Base-by-base conservation (phyloP, 1,284 basidiomycete genomes). In the Bondarzewia mesenterica region DNA sequence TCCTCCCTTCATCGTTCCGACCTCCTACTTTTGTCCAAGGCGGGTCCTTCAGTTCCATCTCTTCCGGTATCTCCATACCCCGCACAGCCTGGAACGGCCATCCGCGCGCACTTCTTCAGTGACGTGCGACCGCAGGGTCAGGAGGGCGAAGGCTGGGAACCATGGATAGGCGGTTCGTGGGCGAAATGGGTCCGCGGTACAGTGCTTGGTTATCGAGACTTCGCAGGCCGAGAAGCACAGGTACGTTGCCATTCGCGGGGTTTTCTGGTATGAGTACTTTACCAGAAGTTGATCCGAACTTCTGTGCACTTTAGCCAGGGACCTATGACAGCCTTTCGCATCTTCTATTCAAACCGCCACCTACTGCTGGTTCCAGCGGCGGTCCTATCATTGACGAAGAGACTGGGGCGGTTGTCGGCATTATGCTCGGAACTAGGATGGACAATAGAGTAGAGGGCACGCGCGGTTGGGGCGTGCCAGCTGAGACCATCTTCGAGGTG, bases 61-160 rank as follows among this genome's bases (percentile, higher is more conserved):
- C 71, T 87, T 1, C 82, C 84, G 1, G 67, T 88, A 18, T 84
- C 80, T 14, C 84, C 81, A 1, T 88, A 86, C 58, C 84, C 85
- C 0, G 74, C 72, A 2, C 72, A 71, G 0, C 63, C 68, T 3
- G 73, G 72, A 16, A 72, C 77, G 1, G 53, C 64, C 2, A 68
- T 87, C 15, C 70, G 69, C 12, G 75, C 77, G 5, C 80, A 82
- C 54, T 77, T 81, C 50, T 77, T 85, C 47, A 63, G 65, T 7
- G 67, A 75, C 50, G 61, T 62, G 32, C 64, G 63, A 54, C 76
- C 68, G 23, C 42, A 43, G 42, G 42, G 42, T 2, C 20, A 50
- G 4, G 58, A 60, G n/a, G 67, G 68, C 15, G 54, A 62, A 1
- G 74, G 69, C 4, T 80, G 77, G 77, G 62, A 52, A 44, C 74